Evolutionary conservation across 257 asterid genomes (phyloP), one percentile per base, ranked within the genome.

Genomic region (Solanum chiquidenum): DNA sequence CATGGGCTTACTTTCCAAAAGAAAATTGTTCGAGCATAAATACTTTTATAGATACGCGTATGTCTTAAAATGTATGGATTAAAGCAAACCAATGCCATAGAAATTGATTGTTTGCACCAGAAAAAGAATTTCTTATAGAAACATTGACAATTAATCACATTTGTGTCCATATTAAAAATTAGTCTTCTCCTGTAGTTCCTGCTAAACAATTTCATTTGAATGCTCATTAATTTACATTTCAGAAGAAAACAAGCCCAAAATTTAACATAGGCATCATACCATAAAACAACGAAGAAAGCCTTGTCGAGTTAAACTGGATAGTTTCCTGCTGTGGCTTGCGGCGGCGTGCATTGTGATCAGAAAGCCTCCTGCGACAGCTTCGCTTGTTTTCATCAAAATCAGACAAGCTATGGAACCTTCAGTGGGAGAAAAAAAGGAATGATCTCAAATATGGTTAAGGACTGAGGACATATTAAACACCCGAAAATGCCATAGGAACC

Each of bases 281-380:
- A 84, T 94, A 92, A 87, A 89, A 91, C 52, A 95, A 89, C 27
- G 95, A 87, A 46, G 96, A 85, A 71, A 93, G 90, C 88, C 94
- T 93, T 9, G 96, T 38, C 5, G 98, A 91, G 87, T 88, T 90
- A 90, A 92, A 93, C 68, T 91, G 95, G 66, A 93, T 85, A 7
- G 94, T 88, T 80, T 96, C 98, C 90, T 91, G 96, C 83, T 91
- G 95, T 34, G 98, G 98, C 92, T 95, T 96, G 88, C 99, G 95
- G 84, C 98, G 98, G n/a, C 98, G 91, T 66, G 98, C 96, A 90
- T 96, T 96, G 88, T 96, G 99, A 92, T 96, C 98, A 87, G 95
- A 92, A 73, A 96, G 98, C 88, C 98, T 91, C 87, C 95, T 93
- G 55, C 98, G 90, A 90, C 98, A 96, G 91, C 99, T 96, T 83